These are phyloP conservation scores for Triticum dicoccoides DNA, from an alignment of 176 grass and related monocot genomes.

Conservation along the genomic window DNA sequence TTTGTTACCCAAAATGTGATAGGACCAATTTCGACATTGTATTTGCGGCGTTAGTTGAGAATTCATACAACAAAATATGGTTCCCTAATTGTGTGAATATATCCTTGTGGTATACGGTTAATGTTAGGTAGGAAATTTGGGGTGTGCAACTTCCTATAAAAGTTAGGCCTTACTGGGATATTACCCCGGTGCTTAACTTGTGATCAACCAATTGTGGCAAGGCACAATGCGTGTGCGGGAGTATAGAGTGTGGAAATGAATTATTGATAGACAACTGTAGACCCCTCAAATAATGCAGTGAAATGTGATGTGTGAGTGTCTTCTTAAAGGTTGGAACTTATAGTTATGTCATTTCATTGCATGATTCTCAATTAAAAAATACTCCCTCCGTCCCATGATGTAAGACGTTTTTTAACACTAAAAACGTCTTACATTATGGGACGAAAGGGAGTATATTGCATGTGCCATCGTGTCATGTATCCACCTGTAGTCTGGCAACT, in stretches of 20 bases:
- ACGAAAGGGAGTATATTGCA: too few species aligned
- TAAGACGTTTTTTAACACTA: too few species aligned
- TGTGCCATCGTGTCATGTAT: too few species aligned
- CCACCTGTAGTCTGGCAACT: too few species aligned
- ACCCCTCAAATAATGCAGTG: background rate
- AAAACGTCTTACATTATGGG: too few species aligned
- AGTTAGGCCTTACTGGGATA: background rate
- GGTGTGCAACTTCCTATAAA: background rate
- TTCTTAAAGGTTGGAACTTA: background rate
- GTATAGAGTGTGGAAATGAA: background rate
- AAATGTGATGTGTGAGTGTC: background rate
- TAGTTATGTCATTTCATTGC: background rate
- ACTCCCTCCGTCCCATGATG: too few species aligned
- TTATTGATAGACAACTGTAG: background rate
- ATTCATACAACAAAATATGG: background rate
- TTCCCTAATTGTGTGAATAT: background rate
- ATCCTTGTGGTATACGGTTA: background rate
- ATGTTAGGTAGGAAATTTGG: background rate
- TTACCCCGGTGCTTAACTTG: background rate
- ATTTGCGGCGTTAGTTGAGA: background rate
- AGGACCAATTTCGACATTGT: background rate
- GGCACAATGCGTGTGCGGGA: background rate
- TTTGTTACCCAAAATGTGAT: background rate
- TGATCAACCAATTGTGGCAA: background rate
- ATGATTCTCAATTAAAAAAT: too few species aligned